Conservation (phyloP, 2,329 filamentous ascomycete genomes). For the Ceratocystis diversiconidia region DNA sequence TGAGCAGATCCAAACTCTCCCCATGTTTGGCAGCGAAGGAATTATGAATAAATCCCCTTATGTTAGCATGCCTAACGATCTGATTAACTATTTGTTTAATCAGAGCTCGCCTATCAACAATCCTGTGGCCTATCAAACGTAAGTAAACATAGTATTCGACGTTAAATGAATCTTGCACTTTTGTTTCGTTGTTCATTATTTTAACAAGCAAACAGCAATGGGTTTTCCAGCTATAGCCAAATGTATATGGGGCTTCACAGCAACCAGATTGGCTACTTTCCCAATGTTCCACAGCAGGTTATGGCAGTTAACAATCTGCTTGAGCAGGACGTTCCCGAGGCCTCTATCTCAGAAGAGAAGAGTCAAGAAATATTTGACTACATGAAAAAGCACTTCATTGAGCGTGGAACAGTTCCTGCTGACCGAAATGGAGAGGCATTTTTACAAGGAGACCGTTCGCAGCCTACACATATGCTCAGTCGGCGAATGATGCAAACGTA, state of each 20-base stretch:
- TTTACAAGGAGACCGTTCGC: constrained; percentile 60
- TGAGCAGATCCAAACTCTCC: constrained; percentile 56
- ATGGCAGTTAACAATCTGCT: constrained; percentile 83
- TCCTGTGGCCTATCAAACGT: constrained; percentile 21
- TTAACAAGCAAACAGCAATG: constrained; percentile 9
- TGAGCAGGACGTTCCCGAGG: constrained; percentile 66
- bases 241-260: constrained; percentile 17
- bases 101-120: constrained; percentile 21
- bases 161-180: neutral
- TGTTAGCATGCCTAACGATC: constrained; percentile 69
- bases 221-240: constrained; percentile 17
- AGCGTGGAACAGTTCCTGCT: constrained; percentile 51
- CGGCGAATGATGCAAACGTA: constrained; percentile 93
- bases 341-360: constrained; percentile 74
- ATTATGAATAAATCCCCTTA: constrained; percentile 73
- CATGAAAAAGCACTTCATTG: constrained; percentile 64
- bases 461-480: constrained; percentile 55
- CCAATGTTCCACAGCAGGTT: constrained; percentile 54
- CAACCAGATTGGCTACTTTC: constrained; percentile 40
- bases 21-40: constrained; percentile 73
- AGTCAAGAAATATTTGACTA: constrained; percentile 69
- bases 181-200: neutral
- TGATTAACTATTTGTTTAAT: constrained; percentile 73
- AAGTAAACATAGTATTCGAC: neutral
- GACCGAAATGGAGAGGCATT: constrained; percentile 13